These are phyloP conservation scores for Penicillium argentinense DNA, from an alignment of 495 filamentous ascomycete genomes.

Conservation along the genomic window DNA sequence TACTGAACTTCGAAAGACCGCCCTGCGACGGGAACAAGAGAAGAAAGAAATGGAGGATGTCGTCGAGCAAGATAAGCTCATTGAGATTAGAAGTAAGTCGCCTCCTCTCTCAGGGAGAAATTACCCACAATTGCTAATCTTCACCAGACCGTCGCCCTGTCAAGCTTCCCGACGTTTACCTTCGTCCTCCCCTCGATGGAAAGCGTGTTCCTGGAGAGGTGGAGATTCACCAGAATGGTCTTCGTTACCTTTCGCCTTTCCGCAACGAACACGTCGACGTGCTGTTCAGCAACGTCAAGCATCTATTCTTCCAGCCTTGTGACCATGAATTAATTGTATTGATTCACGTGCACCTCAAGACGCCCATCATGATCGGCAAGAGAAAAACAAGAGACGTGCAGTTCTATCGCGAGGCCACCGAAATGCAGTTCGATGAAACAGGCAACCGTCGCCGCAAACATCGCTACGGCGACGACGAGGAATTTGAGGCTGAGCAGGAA, in stretches of 20 bases:
- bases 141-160: conserved; percentile 76
- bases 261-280: conserved; percentile 85
- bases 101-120: too few relatives aligned
- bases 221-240: conserved; percentile 98
- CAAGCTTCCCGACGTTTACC: conserved; percentile 85
- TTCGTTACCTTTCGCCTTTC: conserved; percentile 89
- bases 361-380: conserved; percentile 97
- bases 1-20: conserved; percentile 87
- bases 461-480: conserved; percentile 97
- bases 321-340: conserved; percentile 95
- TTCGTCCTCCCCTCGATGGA: conserved; percentile 90
- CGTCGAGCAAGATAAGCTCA: conserved; percentile 97
- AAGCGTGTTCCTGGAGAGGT: conserved; percentile 94
- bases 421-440: conserved; percentile 98
- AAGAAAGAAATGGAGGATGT: conserved; percentile 99
- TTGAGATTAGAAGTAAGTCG: conserved; percentile 79
- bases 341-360: conserved; percentile 96
- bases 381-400: conserved; percentile 98
- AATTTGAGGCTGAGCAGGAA: conserved; percentile 98
- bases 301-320: conserved; percentile 98
- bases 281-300: conserved; percentile 97
- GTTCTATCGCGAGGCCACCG: conserved; percentile 96
- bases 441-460: conserved; percentile 97
- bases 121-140: conserved; percentile 7
- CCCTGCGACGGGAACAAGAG: conserved; percentile 88